These are phyloP conservation scores for Aspergillus chevalieri DNA, from an alignment of 2,329 filamentous ascomycete genomes.

Conservation along the genomic window DNA sequence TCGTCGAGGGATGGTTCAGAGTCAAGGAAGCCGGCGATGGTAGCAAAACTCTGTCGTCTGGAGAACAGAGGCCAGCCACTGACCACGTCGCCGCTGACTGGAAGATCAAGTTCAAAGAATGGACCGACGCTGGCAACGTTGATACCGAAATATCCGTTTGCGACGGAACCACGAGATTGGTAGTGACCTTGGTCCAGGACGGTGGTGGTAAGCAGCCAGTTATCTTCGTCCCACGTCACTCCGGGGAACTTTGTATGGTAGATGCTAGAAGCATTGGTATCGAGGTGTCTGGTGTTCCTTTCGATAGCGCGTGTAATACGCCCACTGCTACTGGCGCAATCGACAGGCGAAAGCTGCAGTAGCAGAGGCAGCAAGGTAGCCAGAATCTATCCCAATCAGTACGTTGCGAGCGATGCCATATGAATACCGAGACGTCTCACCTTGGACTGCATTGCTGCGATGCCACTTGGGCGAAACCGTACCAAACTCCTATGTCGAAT, in stretches of 20 bases:
- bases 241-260: constrained; percentile 48
- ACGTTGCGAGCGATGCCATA: background rate
- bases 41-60: constrained; percentile 59
- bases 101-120: constrained; percentile 55
- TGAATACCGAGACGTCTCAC: background rate
- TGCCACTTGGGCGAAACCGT: no score
- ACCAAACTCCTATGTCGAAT: no score
- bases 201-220: constrained; percentile 52
- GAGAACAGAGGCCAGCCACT: constrained; percentile 65
- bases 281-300: constrained; percentile 8
- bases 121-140: constrained; percentile 58
- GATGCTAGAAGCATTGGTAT: constrained; percentile 16
- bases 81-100: constrained; percentile 47
- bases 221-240: constrained; percentile 54
- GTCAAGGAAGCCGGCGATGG: constrained; percentile 62
- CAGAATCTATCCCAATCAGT: background rate
- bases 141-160: constrained; percentile 61
- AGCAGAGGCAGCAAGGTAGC: background rate
- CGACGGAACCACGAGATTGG: constrained; percentile 54
- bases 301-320: constrained; percentile 9
- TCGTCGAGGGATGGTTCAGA: constrained; percentile 53
- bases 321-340: no score
- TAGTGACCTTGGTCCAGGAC: constrained; percentile 53
- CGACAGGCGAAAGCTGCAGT: background rate
- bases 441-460: background rate